Conservation (phyloP, 2,329 filamentous ascomycete genomes). For the Sarocladium kiliense region DNA sequence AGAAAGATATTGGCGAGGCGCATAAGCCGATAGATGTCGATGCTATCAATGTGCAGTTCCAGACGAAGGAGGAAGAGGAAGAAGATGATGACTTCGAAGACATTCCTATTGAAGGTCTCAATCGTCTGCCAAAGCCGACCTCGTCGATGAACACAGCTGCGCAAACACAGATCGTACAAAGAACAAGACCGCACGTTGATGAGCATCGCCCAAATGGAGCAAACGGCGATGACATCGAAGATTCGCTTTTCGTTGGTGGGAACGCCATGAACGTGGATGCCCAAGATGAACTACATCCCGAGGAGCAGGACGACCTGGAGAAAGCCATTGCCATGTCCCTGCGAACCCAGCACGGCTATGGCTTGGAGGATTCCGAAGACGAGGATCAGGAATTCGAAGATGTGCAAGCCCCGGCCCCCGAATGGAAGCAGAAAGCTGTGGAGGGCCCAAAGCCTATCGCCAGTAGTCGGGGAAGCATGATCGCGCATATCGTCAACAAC, state of each 20-base stretch:
- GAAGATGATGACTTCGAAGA: constrained; percentile 85
- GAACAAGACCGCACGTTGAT: not conserved
- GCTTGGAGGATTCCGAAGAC: constrained; percentile 27
- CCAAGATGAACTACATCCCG: constrained; percentile 31
- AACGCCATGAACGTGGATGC: constrained; percentile 21
- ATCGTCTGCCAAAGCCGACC: constrained; percentile 64
- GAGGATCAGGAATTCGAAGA: constrained; percentile 45
- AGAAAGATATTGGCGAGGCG: constrained; percentile 71
- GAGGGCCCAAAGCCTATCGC: constrained; percentile 45
- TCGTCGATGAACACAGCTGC: constrained; percentile 9
- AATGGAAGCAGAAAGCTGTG: constrained; percentile 53
- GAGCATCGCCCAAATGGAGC: not conserved
- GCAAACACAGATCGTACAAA: too few species aligned
- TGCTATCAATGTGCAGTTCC: constrained; percentile 51
- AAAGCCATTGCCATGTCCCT: constrained; percentile 83
- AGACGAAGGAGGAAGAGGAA: constrained; percentile 59
- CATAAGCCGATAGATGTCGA: constrained; percentile 94
- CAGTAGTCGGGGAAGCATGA: constrained; percentile 51
- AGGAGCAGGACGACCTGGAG: constrained; percentile 60
- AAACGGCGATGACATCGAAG: constrained; percentile 35
- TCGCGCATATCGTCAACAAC: constrained; percentile 71
- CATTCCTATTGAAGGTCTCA: constrained; percentile 84
- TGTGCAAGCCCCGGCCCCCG: constrained; percentile 39
- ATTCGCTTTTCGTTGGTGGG: constrained; percentile 44
- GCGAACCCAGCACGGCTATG: constrained; percentile 50